Conservation (phyloP, 2,329 filamentous ascomycete species). For the Monosporascus sp. region DNA sequence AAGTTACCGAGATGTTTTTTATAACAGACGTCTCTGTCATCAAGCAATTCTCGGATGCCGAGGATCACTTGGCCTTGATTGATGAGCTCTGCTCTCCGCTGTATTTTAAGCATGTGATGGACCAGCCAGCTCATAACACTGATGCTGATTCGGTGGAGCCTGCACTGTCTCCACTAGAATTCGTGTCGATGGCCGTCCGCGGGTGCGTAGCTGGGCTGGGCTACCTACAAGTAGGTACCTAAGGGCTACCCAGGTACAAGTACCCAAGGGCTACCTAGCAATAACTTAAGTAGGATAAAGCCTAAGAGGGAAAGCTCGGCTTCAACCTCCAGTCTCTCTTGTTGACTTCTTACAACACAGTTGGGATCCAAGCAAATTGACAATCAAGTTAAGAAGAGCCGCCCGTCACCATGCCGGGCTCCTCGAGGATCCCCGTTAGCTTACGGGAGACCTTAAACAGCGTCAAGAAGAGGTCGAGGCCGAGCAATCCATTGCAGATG, state of each 20-base stretch:
- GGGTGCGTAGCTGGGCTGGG: no score
- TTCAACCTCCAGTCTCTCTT: no score
- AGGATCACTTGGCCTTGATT: background rate
- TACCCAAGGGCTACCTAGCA: no score
- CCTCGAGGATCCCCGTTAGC: slow-evolving; percentile 65
- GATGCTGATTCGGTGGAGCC: background rate
- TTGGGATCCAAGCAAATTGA: no score
- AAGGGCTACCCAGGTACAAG: no score
- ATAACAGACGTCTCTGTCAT: background rate
- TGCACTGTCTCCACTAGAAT: background rate
- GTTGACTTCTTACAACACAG: no score
- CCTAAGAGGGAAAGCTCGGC: no score
- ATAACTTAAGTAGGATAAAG: no score
- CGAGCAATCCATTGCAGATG: slow-evolving; percentile 50
- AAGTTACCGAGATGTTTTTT: no score
- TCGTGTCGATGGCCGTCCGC: no score
- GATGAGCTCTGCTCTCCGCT: no score
- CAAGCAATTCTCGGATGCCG: background rate
- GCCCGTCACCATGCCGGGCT: slow-evolving; percentile 51
- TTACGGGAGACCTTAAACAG: slow-evolving; percentile 60
- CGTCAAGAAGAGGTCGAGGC: slow-evolving; percentile 53
- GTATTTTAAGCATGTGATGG: background rate
- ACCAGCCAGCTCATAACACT: background rate
- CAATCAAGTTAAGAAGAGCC: background rate
- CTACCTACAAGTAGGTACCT: no score